phyloP scores from a whole-genome alignment of 805 yeast genomes.

The Pachysolen tannophilus region DNA sequence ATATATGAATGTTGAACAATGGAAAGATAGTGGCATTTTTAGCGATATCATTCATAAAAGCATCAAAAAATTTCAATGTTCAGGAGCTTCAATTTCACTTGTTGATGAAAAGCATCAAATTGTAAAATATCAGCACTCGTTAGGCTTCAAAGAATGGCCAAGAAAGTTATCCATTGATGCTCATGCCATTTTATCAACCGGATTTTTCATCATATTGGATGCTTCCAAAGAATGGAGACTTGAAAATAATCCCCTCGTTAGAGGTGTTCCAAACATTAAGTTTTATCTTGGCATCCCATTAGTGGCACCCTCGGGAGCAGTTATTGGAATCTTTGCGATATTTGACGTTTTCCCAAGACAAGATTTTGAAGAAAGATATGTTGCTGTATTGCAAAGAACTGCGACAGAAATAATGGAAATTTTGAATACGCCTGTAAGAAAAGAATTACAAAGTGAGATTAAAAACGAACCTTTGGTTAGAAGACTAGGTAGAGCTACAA shows the following conservation, averaged over 20 bases:
- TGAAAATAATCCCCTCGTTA: slow-evolving; percentile 52
- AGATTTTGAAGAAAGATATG: slow-evolving; percentile 25
- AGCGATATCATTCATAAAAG: slow-evolving; percentile 28
- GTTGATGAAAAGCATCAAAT: slow-evolving; percentile 39
- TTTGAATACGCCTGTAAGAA: slow-evolving; percentile 26
- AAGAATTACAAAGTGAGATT: not conserved
- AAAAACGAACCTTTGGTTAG: slow-evolving; percentile 16
- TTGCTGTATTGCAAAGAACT: slow-evolving; percentile 27
- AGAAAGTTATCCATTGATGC: slow-evolving; percentile 56
- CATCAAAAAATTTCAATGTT: slow-evolving; percentile 32
- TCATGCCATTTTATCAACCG: slow-evolving; percentile 56
- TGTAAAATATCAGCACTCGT: slow-evolving; percentile 40
- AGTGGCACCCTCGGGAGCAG: slow-evolving; percentile 27
- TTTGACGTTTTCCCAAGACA: slow-evolving; percentile 40
- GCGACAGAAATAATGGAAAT: slow-evolving; percentile 34
- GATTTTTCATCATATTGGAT: slow-evolving; percentile 46
- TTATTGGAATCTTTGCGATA: slow-evolving; percentile 51
- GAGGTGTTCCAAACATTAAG: slow-evolving; percentile 47
- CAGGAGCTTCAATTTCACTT: slow-evolving; percentile 55
- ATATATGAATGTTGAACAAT: slow-evolving; percentile 33
- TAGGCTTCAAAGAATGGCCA: slow-evolving; percentile 42
- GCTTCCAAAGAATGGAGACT: slow-evolving; percentile 70
- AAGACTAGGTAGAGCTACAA: slow-evolving; percentile 52
- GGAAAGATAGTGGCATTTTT: slow-evolving; percentile 37
- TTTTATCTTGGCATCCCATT: slow-evolving; percentile 66